Evolutionary conservation across 2,329 filamentous ascomycete species (phyloP).

Genomic region (Hypomyces rosellus): DNA sequence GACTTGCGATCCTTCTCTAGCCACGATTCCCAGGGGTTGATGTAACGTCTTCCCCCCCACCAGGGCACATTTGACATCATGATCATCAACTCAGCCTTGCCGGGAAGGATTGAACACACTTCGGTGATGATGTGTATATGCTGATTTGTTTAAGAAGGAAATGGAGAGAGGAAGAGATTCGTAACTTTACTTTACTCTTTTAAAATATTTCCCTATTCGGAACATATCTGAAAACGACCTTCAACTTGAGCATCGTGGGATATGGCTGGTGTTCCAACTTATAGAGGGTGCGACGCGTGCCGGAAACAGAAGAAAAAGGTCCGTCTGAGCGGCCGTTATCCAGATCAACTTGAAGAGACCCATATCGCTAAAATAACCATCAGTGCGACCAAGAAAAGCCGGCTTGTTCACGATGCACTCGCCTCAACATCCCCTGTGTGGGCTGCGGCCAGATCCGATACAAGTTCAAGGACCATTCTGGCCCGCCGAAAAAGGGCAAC

Average conservation of each 20-base stretch:
- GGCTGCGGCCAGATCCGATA: conserved; percentile 41
- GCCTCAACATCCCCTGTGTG: conserved; percentile 37
- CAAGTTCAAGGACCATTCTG: conserved; percentile 39
- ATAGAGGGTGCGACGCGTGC: conserved; percentile 44
- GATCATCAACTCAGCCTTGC: not conserved
- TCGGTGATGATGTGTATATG: not conserved
- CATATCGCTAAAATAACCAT: conserved; percentile 2
- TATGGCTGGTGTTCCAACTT: conserved; percentile 48
- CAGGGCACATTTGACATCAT: not conserved
- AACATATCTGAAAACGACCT: not conserved
- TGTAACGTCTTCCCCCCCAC: not conserved
- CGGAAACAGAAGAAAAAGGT: conserved; percentile 50
- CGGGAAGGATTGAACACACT: no score
- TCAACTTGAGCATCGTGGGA: not conserved
- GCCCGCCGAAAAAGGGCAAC: conserved; percentile 4
- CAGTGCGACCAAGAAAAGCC: conserved; percentile 43
- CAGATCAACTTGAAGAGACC: not conserved
- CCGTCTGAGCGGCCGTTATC: conserved; percentile 5
- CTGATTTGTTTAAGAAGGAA: not conserved
- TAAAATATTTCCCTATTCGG: not conserved
- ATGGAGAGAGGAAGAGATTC: not conserved
- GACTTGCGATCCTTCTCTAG: not conserved
- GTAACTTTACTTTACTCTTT: not conserved
- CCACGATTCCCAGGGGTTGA: not conserved
- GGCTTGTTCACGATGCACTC: conserved; percentile 39